These are phyloP conservation scores for Microbotryomycetes sp. DNA, from an alignment of 1,284 basidiomycete species.

Conservation along the genomic window DNA sequence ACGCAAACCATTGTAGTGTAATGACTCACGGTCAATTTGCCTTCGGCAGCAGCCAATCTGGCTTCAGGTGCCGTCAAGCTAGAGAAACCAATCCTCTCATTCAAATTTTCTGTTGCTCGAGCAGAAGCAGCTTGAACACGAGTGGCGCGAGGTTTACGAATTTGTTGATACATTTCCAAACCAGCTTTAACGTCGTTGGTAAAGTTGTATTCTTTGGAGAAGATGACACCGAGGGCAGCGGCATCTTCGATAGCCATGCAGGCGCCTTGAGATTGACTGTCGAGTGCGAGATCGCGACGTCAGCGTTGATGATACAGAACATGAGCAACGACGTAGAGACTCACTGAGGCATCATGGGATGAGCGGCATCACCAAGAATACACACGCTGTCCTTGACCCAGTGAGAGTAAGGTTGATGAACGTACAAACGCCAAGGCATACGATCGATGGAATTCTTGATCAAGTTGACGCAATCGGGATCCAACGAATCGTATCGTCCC, in stretches of 20 bases:
- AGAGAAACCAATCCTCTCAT: slow-evolving; percentile 45
- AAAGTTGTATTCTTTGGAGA: slow-evolving; percentile 37
- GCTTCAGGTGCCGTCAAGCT: slow-evolving; percentile 40
- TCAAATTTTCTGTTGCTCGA: slow-evolving; percentile 44
- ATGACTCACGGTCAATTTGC: slow-evolving; percentile 39
- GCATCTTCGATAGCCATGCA: slow-evolving; percentile 42
- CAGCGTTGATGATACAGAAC: neutral
- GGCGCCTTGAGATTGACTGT: slow-evolving; percentile 36
- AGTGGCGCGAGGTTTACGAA: slow-evolving; percentile 44
- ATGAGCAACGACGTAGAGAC: slow-evolving; percentile 16
- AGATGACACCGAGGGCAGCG: slow-evolving; percentile 40
- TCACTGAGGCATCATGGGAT: slow-evolving; percentile 41
- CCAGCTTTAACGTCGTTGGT: slow-evolving; percentile 40
- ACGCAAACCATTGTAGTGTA: slow-evolving; percentile 14
- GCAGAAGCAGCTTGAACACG: slow-evolving; percentile 42
- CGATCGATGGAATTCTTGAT: slow-evolving; percentile 42
- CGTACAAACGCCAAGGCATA: slow-evolving; percentile 44
- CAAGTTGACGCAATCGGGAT: slow-evolving; percentile 41
- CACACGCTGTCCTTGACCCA: slow-evolving; percentile 34
- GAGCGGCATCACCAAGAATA: slow-evolving; percentile 42
- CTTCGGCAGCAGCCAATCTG: slow-evolving; percentile 41
- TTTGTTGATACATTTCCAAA: slow-evolving; percentile 42
- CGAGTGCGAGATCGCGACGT: neutral
- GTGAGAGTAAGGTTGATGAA: slow-evolving; percentile 42
- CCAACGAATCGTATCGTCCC: slow-evolving; percentile 40